Evolutionary conservation across 192 early-diverging fungal genomes (phyloP).

Genomic region (Coemansia sp.): DNA sequence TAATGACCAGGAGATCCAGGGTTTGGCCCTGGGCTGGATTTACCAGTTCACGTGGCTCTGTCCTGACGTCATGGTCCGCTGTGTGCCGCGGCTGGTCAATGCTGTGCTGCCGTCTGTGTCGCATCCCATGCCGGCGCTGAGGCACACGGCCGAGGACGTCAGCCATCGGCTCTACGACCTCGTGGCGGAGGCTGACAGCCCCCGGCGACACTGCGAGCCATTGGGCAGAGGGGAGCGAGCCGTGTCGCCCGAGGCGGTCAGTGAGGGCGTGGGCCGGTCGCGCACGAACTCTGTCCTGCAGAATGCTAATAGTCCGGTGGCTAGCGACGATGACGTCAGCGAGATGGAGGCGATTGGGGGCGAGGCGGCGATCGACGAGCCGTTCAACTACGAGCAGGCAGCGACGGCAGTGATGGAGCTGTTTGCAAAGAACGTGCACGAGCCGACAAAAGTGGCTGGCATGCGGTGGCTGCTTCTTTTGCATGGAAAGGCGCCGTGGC

Average conservation of each 20-base stretch:
- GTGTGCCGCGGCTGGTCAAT: slow-evolving; percentile 75
- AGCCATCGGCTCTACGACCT: slow-evolving; percentile 48
- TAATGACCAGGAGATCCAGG: slow-evolving; percentile 85
- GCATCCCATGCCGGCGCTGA: slow-evolving; percentile 67
- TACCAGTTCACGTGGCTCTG: slow-evolving; percentile 84
- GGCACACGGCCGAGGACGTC: slow-evolving; percentile 75
- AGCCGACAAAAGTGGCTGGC: slow-evolving; percentile 87
- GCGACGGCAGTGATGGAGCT: slow-evolving; percentile 73
- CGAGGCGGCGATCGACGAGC: slow-evolving; percentile 46
- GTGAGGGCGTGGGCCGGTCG: slow-evolving; percentile 2
- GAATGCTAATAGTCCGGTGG: too few species aligned
- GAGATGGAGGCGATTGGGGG: background rate
- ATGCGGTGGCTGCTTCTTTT: slow-evolving; percentile 98
- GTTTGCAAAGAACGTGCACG: slow-evolving; percentile 74
- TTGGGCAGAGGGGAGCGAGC: too few species aligned
- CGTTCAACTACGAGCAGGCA: slow-evolving; percentile 83
- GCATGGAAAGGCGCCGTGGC: slow-evolving; percentile 84
- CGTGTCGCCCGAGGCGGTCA: background rate
- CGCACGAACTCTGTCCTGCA: slow-evolving; percentile 30
- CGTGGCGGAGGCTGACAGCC: background rate
- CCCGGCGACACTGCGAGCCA: background rate
- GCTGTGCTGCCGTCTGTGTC: slow-evolving; percentile 85
- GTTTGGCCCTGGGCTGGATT: slow-evolving; percentile 88
- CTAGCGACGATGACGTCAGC: background rate
- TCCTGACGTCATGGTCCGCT: slow-evolving; percentile 78